phyloP scores from a whole-genome alignment of 2,329 filamentous ascomycete genomes.

The Cylindrodendrum hubeiense region DNA sequence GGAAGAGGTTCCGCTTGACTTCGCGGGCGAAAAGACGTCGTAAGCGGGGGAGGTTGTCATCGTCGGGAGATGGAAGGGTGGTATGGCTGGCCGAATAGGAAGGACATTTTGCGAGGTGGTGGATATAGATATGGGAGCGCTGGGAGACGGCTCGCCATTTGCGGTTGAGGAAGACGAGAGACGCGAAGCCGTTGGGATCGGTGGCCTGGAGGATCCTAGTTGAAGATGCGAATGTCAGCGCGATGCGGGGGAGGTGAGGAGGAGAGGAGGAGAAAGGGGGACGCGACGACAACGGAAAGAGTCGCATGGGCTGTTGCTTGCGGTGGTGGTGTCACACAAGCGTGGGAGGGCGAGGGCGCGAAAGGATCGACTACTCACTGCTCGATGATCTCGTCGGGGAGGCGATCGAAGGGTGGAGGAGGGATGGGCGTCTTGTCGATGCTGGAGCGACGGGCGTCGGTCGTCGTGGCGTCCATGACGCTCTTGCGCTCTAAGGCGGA shows the following conservation, averaged over 20 bases:
- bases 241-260: neutral
- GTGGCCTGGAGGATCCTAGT: slow-evolving; percentile 70
- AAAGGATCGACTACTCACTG: slow-evolving; percentile 65
- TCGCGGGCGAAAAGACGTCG: slow-evolving; percentile 77
- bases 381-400: slow-evolving; percentile 78
- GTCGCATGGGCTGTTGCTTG: slow-evolving; percentile 2
- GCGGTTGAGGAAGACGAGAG: slow-evolving; percentile 72
- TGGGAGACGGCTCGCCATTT: slow-evolving; percentile 76
- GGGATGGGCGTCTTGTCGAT: slow-evolving; percentile 49
- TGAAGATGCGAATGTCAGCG: slow-evolving; percentile 31
- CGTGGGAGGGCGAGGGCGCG: neutral
- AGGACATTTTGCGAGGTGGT: slow-evolving; percentile 72
- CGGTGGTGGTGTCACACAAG: slow-evolving; percentile 3
- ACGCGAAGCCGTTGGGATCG: slow-evolving; percentile 75
- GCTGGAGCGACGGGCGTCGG: slow-evolving; percentile 48
- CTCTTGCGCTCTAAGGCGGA: slow-evolving; percentile 39
- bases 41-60: slow-evolving; percentile 68
- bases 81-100: slow-evolving; percentile 67
- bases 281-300: neutral
- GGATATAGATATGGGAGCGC: slow-evolving; percentile 71
- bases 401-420: slow-evolving; percentile 62
- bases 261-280: neutral
- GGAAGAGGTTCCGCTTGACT: slow-evolving; percentile 82
- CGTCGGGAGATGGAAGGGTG: slow-evolving; percentile 52
- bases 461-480: slow-evolving; percentile 48